Conservation (phyloP, 2,329 filamentous ascomycete species). For the Setomelanomma holmii region DNA sequence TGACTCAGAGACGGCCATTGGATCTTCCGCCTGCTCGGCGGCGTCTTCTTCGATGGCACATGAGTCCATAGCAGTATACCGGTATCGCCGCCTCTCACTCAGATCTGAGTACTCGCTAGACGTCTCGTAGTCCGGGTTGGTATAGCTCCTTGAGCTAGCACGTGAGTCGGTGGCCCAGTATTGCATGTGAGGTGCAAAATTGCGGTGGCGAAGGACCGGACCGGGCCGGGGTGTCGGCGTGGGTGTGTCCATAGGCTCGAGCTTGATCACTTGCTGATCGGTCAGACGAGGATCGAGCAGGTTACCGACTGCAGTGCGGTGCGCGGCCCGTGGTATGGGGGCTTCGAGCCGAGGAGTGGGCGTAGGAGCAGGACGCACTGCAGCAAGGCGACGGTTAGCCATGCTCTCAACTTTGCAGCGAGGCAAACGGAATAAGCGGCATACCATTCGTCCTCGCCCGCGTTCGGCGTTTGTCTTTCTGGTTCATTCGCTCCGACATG, state of each 20-base stretch:
- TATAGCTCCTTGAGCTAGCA: constrained; percentile 46
- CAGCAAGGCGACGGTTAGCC: constrained; percentile 27
- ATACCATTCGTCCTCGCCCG: constrained; percentile 43
- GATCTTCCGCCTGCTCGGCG: constrained; percentile 25
- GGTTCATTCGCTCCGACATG: constrained; percentile 77
- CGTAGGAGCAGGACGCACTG: constrained; percentile 32
- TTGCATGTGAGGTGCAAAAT: constrained; percentile 46
- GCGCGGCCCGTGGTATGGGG: constrained; percentile 30
- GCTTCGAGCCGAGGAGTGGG: constrained; percentile 34
- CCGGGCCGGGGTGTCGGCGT: constrained; percentile 38
- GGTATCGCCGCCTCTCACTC: constrained; percentile 33
- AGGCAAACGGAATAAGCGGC: constrained; percentile 12
- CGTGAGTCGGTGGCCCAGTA: constrained; percentile 47
- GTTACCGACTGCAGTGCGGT: constrained; percentile 30
- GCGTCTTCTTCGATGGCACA: constrained; percentile 44
- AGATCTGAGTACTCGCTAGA: constrained; percentile 48
- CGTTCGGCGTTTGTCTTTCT: constrained; percentile 74
- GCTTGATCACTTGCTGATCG: constrained; percentile 46
- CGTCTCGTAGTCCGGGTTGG: constrained; percentile 47
- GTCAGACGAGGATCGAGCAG: constrained; percentile 47
- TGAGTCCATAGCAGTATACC: constrained; percentile 31
- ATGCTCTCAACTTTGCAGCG: constrained; percentile 1
- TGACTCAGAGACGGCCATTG: constrained; percentile 44
- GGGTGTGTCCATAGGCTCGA: constrained; percentile 37
- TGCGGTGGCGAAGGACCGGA: constrained; percentile 39